A percentile compares a stretch with the other conserved stretches of the same genome.
Conservation (phyloP, 192 early-diverging fungal genomes). For the Pilobolus umbonatus region DNA sequence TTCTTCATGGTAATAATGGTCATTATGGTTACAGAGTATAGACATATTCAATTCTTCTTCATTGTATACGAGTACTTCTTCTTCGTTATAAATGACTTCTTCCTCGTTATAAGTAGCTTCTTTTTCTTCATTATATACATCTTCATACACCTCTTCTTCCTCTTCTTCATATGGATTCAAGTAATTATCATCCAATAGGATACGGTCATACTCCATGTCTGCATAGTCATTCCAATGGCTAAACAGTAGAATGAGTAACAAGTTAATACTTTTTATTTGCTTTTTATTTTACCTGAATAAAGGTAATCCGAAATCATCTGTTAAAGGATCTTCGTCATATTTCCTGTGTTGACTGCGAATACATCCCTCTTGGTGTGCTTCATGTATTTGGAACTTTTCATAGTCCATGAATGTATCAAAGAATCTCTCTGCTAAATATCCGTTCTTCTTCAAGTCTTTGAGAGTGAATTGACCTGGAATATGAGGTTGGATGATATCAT, state of each 20-base stretch:
- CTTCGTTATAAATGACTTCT: too few species aligned
- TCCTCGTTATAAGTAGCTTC: background rate
- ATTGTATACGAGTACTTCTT: too few species aligned
- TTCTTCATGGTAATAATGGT: too few species aligned
- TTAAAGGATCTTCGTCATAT: background rate
- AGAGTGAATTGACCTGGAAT: constrained; percentile 27
- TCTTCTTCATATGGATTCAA: background rate
- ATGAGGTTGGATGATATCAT: constrained; percentile 34
- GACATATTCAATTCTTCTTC: too few species aligned
- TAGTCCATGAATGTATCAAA: constrained; percentile 37
- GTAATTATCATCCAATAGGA: constrained; percentile 7
- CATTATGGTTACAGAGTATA: too few species aligned
- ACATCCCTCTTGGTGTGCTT: constrained; percentile 23
- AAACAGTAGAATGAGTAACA: background rate
- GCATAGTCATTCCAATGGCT: constrained; percentile 13
- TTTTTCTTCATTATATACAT: background rate
- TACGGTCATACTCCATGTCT: constrained; percentile 11
- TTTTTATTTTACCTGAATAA: background rate
- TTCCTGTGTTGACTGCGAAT: constrained; percentile 1
- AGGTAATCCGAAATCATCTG: constrained; percentile 10
- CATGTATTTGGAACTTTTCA: constrained; percentile 32
- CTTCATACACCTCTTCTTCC: too few species aligned
- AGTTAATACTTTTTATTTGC: background rate
- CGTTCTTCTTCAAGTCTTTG: constrained; percentile 27
- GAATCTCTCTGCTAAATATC: constrained; percentile 34